Evolutionary conservation across 1,139 yeast genomes (phyloP), one percentile per base, ranked within the genome.

Genomic region (Debaryomycetaceae sp.): DNA sequence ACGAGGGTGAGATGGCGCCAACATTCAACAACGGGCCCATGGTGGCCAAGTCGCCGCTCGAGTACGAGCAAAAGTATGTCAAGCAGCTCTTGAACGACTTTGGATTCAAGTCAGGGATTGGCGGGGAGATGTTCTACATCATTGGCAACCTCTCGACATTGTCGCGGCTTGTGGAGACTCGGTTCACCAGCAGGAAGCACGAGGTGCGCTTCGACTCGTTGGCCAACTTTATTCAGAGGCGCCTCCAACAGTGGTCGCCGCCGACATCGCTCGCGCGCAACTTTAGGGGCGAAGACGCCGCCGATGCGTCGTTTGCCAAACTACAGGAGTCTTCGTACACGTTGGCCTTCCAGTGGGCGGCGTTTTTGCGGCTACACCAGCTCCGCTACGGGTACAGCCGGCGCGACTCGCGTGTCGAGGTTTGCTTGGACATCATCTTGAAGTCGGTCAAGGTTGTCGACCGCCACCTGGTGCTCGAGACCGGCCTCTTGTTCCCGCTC

Each of bases 141-240:
- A 37, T 48, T n/a, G 52, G 51, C 3, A 47, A 46, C 31, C 46
- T 48, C n/a, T 44, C 50, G 3, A 48, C 52, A 3, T 31, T 48
- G 12, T 45, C 52, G 2, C 39, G 49, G 28, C 28, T 47, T 6
- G 35, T 51, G 29, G 17, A 29, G 4, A 34, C 31, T 14, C 27
- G 52, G 19, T 40, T 38, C 31, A 29, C 35, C 2, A 25, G 38
- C n/a, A 30, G 30, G 16, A 42, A 34, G n/a, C 38, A 43, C 22
- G 47, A 44, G 24, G 32, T 32, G 19, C 39, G 44, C 27, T 48
- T 48, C 30, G 42, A 46, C 28, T 28, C 44, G 4, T 30, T 48
- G 17, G 49, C 50, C 2, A 42, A 42, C 17, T 34, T 45, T 19
- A 47, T 48, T 20, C 51, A 48, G 30, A 37, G 47, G 46, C 36